phyloP scores from a whole-genome alignment of 495 filamentous ascomycete species.

The Talaromyces wortmannii region DNA sequence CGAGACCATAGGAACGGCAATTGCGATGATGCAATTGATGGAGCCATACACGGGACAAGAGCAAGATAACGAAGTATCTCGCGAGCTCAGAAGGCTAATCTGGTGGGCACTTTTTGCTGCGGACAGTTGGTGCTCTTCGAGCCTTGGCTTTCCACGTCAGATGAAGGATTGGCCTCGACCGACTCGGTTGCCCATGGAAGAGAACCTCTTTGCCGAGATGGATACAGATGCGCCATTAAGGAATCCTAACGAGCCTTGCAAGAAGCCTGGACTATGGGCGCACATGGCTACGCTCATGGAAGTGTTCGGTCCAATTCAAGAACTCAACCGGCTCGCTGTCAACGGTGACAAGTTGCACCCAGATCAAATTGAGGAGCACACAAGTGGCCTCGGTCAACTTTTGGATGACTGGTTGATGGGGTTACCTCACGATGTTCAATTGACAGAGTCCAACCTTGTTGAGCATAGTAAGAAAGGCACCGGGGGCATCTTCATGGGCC shows the following conservation, averaged over 20 bases:
- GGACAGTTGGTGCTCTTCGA: conserved; percentile 1
- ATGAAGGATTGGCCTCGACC: conserved; percentile 1
- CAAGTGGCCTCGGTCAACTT: background rate
- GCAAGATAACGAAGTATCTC: background rate
- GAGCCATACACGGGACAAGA: background rate
- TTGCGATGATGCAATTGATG: conserved; percentile 1
- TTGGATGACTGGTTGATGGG: background rate
- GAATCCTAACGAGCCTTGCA: background rate
- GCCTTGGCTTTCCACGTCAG: background rate
- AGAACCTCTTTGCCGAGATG: background rate
- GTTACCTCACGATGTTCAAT: background rate
- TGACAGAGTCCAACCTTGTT: background rate
- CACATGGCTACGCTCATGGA: background rate
- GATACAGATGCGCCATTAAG: background rate
- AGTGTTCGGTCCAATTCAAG: background rate
- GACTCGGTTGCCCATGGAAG: background rate
- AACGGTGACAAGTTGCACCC: background rate
- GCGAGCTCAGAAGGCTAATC: background rate
- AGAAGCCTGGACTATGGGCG: background rate
- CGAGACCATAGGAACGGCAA: background rate
- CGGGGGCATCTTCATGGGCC: background rate
- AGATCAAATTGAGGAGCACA: background rate
- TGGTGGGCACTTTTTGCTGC: background rate
- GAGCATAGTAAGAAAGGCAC: background rate
- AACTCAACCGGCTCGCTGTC: background rate